Evolutionary conservation across 768 basidiomycete genomes (phyloP), one percentile per base, ranked within the genome.

Genomic region (Candolleomyces eurysporus): DNA sequence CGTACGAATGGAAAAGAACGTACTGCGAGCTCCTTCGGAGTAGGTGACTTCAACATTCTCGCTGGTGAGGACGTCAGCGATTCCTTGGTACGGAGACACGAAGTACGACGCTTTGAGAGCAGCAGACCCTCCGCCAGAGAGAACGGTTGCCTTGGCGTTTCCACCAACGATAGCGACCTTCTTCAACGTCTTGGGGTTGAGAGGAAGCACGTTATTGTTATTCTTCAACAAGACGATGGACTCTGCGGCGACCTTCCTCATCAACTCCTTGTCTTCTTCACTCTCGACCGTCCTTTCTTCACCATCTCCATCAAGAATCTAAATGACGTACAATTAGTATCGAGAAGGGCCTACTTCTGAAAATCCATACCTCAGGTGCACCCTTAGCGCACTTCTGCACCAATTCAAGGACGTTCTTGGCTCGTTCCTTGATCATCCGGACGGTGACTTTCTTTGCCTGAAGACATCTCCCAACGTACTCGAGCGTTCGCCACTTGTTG

Each of bases 201-300:
- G 75, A 1, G 89, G 89, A 11, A 85, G 81, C 26, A 88, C 49
- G 17, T 71, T 71, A 51, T 72, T 69, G 4, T 87, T 79, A 68
- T 92, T 94, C 78, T 90, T 91, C 58, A 93, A 74, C 32, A 94
- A 78, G 21, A 92, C 90, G 62, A 93, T 88, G 0, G 86, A 82
- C 68, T 88, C 82, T 4, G 82, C 81, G 1, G 88, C 91, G n/a
- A 89, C 76, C 55, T 78, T 78, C 48, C 86, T 83, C 82, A 91
- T 83, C 54, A 92, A 80, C 2, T 68, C 73, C 26, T 79, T 86
- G 60, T 89, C 87, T 56, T 84, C 84, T 0, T 82, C 81, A 5
- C 78, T 84, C 64, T 92, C 88, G 4, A 79, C 75, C 0, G 85
- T 87, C 10, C 82, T 77, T 72, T 92, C 91, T 6, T 79, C 51